Evolutionary conservation across 192 early-diverging fungal genomes (phyloP).

Genomic region (Coemansia sp.): DNA sequence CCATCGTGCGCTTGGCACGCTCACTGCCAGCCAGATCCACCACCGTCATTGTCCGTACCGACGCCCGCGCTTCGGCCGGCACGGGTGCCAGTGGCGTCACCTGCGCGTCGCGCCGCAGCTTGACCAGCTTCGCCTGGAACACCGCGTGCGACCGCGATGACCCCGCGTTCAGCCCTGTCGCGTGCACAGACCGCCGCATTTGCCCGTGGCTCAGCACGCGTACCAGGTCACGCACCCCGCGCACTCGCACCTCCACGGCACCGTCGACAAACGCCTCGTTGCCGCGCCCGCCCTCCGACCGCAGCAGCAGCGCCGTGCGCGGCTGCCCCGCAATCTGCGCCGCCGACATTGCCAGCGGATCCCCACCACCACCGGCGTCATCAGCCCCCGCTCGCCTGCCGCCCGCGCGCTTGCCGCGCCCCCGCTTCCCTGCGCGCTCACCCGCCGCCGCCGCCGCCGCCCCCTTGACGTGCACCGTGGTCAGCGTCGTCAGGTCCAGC

Average conservation of each 20-base stretch:
- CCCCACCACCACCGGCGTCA: slow-evolving; percentile 10
- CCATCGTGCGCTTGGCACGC: slow-evolving; percentile 59
- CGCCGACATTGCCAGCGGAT: slow-evolving; percentile 31
- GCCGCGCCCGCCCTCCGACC: slow-evolving; percentile 43
- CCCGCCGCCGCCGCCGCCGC: background rate
- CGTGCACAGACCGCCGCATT: slow-evolving; percentile 61
- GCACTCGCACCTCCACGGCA: slow-evolving; percentile 61
- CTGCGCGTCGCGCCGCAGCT: slow-evolving; percentile 51
- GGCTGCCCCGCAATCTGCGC: slow-evolving; percentile 30
- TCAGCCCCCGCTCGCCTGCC: background rate
- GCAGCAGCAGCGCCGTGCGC: slow-evolving; percentile 28
- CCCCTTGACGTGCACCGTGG: slow-evolving; percentile 33
- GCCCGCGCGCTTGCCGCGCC: background rate
- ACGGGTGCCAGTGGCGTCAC: slow-evolving; percentile 10
- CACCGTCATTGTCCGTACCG: slow-evolving; percentile 58
- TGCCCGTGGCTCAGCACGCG: slow-evolving; percentile 62
- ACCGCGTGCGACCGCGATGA: slow-evolving; percentile 69
- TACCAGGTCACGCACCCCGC: slow-evolving; percentile 61
- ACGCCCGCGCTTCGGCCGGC: slow-evolving; percentile 13
- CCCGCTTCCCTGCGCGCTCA: background rate
- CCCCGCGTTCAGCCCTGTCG: slow-evolving; percentile 59
- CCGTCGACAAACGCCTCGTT: slow-evolving; percentile 66
- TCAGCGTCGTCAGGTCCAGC: slow-evolving; percentile 59
- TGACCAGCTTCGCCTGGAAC: slow-evolving; percentile 69
- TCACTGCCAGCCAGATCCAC: slow-evolving; percentile 77